Evolutionary conservation across 495 filamentous ascomycete species (phyloP).

Genomic region (Pseudotulostoma volvatum): DNA sequence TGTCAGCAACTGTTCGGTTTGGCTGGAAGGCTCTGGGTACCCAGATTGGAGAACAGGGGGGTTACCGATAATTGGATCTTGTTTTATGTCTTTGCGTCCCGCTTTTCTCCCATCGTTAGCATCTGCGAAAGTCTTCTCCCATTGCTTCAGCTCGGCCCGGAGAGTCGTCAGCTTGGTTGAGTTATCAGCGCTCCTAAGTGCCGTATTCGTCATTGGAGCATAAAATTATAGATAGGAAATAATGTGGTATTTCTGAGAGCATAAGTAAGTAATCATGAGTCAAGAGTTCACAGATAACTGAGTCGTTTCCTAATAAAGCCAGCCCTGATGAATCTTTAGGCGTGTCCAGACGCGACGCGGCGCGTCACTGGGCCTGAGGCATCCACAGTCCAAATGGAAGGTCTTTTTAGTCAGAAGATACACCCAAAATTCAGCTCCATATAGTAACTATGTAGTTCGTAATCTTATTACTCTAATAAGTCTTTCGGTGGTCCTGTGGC

Average conservation of each 20-base stretch:
- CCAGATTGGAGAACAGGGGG: too few relatives aligned
- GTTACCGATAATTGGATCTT: constrained; percentile 64
- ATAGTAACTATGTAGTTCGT: background rate
- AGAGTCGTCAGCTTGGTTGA: constrained; percentile 23
- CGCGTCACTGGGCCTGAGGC: background rate
- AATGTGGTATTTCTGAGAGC: background rate
- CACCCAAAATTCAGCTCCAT: background rate
- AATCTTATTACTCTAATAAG: too few relatives aligned
- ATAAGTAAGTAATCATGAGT: too few relatives aligned
- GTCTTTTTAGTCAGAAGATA: background rate
- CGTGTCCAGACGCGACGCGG: background rate
- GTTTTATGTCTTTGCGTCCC: constrained; percentile 71
- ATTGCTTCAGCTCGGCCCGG: constrained; percentile 65
- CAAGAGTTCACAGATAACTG: too few relatives aligned
- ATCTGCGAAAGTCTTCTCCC: constrained; percentile 63
- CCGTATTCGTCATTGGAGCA: constrained; percentile 21
- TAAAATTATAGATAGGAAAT: background rate
- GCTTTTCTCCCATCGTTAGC: constrained; percentile 61
- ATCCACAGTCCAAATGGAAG: background rate
- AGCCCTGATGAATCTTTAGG: background rate
- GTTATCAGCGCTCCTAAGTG: constrained; percentile 12
- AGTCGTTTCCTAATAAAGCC: background rate
- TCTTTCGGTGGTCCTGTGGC: too few relatives aligned
- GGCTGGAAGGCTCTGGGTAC: too few relatives aligned
- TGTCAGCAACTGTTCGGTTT: too few relatives aligned